These are phyloP conservation scores for Citrus australasica DNA, from an alignment of 345 rosid species.

Conservation along the genomic window DNA sequence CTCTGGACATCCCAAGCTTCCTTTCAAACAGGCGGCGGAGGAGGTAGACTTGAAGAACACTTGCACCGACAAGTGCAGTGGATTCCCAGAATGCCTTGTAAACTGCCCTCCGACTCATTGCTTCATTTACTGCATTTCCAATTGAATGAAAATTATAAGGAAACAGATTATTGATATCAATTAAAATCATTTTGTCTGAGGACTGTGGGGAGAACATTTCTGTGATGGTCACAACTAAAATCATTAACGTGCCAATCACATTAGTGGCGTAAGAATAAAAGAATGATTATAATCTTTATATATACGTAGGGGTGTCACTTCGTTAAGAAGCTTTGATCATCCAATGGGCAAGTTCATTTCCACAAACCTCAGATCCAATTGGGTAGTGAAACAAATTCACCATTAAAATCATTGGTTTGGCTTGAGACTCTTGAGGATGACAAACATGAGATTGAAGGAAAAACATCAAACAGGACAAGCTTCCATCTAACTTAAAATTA, in stretches of 20 bases:
- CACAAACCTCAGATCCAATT: neutral
- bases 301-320: neutral
- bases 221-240: neutral
- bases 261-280: neutral
- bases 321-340: neutral
- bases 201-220: neutral
- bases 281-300: neutral
- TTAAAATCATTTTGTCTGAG: neutral
- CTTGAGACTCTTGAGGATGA: neutral
- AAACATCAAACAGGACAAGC: neutral
- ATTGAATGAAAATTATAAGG: conserved; percentile 3
- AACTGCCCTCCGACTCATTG: conserved; percentile 54
- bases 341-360: too few species aligned
- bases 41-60: conserved; percentile 64
- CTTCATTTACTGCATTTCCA: conserved; percentile 56
- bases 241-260: neutral
- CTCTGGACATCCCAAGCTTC: conserved; percentile 62
- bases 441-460: neutral
- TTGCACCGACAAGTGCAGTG: conserved; percentile 53
- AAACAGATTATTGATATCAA: neutral
- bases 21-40: conserved; percentile 62
- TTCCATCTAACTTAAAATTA: neutral
- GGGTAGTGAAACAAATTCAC: neutral
- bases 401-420: neutral
- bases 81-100: conserved; percentile 70